Conservation (phyloP, 805 yeast genomes). For the Pichia nanzhaoensis region DNA sequence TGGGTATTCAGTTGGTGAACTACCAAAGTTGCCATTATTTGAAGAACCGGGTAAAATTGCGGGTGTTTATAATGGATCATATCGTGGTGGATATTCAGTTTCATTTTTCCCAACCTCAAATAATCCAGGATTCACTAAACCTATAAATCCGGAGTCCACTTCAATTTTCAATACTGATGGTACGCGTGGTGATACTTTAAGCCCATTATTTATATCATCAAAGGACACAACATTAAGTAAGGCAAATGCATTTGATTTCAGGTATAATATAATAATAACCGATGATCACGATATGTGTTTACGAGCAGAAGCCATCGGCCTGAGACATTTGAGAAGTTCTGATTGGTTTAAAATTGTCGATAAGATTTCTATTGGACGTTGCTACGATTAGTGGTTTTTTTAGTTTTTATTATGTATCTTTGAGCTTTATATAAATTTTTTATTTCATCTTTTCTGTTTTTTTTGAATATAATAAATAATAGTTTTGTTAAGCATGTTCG, state of each 20-base stretch:
- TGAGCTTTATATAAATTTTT: too few relatives aligned
- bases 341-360: slow-evolving; percentile 54
- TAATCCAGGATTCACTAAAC: too few relatives aligned
- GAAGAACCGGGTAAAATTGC: slow-evolving; percentile 12
- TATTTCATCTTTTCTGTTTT: too few relatives aligned
- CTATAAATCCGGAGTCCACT: too few relatives aligned
- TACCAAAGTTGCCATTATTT: slow-evolving; percentile 9
- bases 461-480: too few relatives aligned
- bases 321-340: slow-evolving; percentile 48
- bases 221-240: slow-evolving; percentile 20
- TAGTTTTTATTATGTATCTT: too few relatives aligned
- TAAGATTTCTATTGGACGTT: slow-evolving; percentile 38
- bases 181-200: slow-evolving; percentile 10
- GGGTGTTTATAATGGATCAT: slow-evolving; percentile 12
- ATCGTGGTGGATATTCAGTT: slow-evolving; percentile 11
- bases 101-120: slow-evolving; percentile 1
- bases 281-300: slow-evolving; percentile 70
- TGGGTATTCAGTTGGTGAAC: slow-evolving; percentile 16
- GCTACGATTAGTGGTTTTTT: slow-evolving; percentile 40
- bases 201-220: slow-evolving; percentile 8
- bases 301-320: slow-evolving; percentile 53
- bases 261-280: slow-evolving; percentile 58
- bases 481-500: too few relatives aligned
- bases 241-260: slow-evolving; percentile 37
- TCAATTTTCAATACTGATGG: slow-evolving; percentile 4